Percentiles rank a stretch among this genome's conserved stretches.
These are phyloP conservation scores for Xylariomycetidae sp. DNA, from an alignment of 2,329 filamentous ascomycete species.

Conservation along the genomic window DNA sequence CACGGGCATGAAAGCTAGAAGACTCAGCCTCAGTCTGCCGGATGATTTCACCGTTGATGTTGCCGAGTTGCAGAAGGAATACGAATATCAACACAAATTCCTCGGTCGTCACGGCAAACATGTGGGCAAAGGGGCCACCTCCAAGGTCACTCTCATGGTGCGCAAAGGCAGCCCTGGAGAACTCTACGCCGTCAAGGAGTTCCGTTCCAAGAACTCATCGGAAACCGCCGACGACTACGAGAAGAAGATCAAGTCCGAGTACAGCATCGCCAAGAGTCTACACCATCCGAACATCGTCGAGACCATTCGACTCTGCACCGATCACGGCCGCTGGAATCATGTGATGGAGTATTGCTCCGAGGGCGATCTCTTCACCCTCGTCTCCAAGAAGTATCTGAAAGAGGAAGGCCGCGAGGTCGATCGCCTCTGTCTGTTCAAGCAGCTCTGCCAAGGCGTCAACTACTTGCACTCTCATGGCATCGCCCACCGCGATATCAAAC, in stretches of 20 bases:
- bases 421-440: constrained; percentile 82
- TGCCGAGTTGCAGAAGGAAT: constrained; percentile 65
- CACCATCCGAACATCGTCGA: constrained; percentile 85
- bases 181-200: constrained; percentile 83
- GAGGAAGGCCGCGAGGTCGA: constrained; percentile 61
- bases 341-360: constrained; percentile 90
- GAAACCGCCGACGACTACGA: constrained; percentile 74
- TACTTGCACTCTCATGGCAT: constrained; percentile 82
- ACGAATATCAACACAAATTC: constrained; percentile 65
- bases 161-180: constrained; percentile 61
- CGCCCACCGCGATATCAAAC: constrained; percentile 86
- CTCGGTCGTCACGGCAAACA: constrained; percentile 69
- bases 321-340: constrained; percentile 77
- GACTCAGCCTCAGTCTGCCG: constrained; percentile 68
- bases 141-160: constrained; percentile 76
- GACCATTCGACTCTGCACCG: constrained; percentile 69
- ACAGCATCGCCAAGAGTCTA: constrained; percentile 77
- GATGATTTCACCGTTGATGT: constrained; percentile 71
- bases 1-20: constrained; percentile 72
- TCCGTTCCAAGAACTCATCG: constrained; percentile 64
- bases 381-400: constrained; percentile 66
- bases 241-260: constrained; percentile 89
- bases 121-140: constrained; percentile 77
- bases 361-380: constrained; percentile 73
- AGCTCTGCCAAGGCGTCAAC: constrained; percentile 74